Evolutionary conservation across 139 green algal species (phyloP), one percentile per base, ranked within the genome.

Genomic region (Haematococcus lacustris): DNA sequence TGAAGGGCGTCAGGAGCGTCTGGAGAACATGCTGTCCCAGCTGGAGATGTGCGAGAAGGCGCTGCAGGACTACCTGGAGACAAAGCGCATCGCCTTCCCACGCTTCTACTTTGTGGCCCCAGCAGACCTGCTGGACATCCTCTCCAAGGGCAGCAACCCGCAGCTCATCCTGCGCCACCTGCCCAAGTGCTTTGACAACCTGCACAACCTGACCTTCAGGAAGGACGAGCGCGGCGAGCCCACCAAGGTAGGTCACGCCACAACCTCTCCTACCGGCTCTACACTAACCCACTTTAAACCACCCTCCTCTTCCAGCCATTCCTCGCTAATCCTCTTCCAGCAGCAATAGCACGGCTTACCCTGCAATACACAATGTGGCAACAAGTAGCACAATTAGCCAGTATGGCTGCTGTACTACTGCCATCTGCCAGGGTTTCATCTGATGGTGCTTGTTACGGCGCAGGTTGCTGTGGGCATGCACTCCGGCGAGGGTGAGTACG

Each of bases 21-120:
- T 98, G 43, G 91, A 97, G 70, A 87, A 85, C 62, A 88, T 96
- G 88, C 86, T 96, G 62, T 61, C 71, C 6, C 84, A 91, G 77
- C 87, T 98, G 51, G 93, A 98, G 84, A 77, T 90, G 80, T 96
- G 92, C 76, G 91, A 97, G 78, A 97, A 97, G 85, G 90, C 91
- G 26, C 80, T 97, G 76, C 88, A 92, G 87, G 90, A 94, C 63
- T 97, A 97, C 76, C 74, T 96, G 71, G 93, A 97, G 80, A 96
- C 91, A 40, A 97, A 97, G 82, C 84, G 91, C 41, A 84, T 93
- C 2, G 89, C 90, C 17, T 97, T 97, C 77, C 93, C 93, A 0
- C 86, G 93, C 17, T 97, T 97, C 80, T 97, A 97, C 83, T 97
- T 97, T 73, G 89, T 97, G 35, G 84, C 91, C 25, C 86, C 88